A percentile compares a stretch with the other conserved stretches of the same genome.
phyloP scores from a whole-genome alignment of 805 yeast species.

The Candida corydali region DNA sequence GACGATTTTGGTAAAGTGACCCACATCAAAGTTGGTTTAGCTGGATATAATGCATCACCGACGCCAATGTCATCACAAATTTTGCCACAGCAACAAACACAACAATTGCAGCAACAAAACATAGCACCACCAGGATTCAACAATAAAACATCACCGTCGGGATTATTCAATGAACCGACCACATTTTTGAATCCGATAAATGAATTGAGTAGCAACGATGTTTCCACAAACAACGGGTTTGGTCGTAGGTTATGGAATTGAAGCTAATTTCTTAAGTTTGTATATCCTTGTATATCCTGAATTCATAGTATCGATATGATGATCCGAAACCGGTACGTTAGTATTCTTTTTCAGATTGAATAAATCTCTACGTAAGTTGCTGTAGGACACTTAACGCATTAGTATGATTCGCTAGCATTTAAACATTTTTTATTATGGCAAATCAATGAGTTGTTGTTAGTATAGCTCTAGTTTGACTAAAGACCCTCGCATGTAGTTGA shows the following conservation, averaged over 20 bases:
- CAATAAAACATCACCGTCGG: constrained; percentile 4
- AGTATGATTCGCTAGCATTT: too few species aligned
- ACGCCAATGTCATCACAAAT: constrained; percentile 2
- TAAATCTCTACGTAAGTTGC: too few species aligned
- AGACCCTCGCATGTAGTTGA: too few species aligned
- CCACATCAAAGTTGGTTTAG: constrained; percentile 29
- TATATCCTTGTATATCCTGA: too few species aligned
- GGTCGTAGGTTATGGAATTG: constrained; percentile 11
- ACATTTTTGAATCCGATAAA: constrained; percentile 6
- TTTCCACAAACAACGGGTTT: constrained; percentile 1
- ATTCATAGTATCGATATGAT: too few species aligned
- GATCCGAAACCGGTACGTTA: too few species aligned
- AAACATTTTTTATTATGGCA: too few species aligned
- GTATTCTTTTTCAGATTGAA: too few species aligned
- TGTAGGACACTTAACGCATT: too few species aligned
- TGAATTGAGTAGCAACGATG: constrained; percentile 3
- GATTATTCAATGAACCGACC: constrained; percentile 7
- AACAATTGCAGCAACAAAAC: constrained; percentile 3
- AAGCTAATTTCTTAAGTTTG: too few species aligned
- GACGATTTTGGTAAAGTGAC: constrained; percentile 46
- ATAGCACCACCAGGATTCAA: constrained; percentile 14
- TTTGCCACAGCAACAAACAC: constrained; percentile 5
- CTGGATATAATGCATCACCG: constrained; percentile 3
- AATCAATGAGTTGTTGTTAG: too few species aligned
- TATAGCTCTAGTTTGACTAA: too few species aligned